Evolutionary conservation across 2,329 filamentous ascomycete species (phyloP), one percentile per base, ranked within the genome.

Genomic region (Amylocarpus encephaloides): DNA sequence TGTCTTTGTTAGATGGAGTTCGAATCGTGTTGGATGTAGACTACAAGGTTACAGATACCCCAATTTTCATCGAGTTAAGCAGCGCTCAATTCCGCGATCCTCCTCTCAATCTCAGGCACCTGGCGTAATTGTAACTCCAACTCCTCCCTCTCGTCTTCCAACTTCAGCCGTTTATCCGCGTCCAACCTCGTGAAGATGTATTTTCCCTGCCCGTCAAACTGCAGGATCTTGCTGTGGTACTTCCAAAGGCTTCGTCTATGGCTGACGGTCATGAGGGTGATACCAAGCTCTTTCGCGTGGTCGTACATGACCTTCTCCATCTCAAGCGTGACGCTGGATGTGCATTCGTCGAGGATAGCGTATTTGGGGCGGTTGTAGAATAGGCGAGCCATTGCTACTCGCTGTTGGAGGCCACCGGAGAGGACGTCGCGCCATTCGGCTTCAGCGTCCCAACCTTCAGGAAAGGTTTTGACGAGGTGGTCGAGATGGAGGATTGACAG

Each of bases 261-360:
- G 57, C 84, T 90, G 19, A 98, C 93, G 0, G 93, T 98, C 88
- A 98, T 96, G 56, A 98, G 77, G 0, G 93, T 97, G 62, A 96
- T 93, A 3, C 88, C 90, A 15, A 96, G 71, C 15, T 80, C 77
- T 75, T 98, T 97, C 45, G 93, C 93, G 49, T 89, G 91, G 61
- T 96, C 92, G 68, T 98, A 98, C 90, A 98, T 97, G 66, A 89
- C 79, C 66, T 89, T 86, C 66, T 98, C 93, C 53, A 91, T 90
- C 60, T 97, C 92, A 26, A 96, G 77, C 13, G 94, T 96, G n/a
- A 98, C 89, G 46, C 83, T 89, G 50, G 85, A 91, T 6, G 93
- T 98, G 70, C 93, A 98, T 71, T 98, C 93, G 67, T 98, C 93
- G 34, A 98, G 75, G 59, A 98, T 98, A 10, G 93, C 93, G 67